Percentiles rank a stretch among this genome's conserved stretches.
phyloP scores from a whole-genome alignment of 176 grass and related monocot genomes.

The Chloris gayana region DNA sequence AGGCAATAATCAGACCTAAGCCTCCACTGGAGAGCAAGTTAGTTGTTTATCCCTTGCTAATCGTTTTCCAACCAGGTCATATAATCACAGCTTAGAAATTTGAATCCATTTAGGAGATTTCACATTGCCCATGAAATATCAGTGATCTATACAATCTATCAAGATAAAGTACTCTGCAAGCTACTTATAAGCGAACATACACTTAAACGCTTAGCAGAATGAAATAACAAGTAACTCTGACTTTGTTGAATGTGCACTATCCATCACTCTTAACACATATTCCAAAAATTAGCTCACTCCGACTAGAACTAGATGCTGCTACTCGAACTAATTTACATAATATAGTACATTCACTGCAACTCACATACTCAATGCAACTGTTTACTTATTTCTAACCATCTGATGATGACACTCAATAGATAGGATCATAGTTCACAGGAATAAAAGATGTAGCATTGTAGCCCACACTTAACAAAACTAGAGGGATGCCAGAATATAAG shows the following conservation, averaged over 20 bases:
- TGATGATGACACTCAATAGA: neutral
- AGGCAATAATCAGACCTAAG: neutral
- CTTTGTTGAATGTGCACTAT: neutral
- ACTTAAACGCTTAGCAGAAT: conserved; percentile 11
- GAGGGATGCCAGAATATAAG: neutral
- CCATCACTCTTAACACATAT: neutral
- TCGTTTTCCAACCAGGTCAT: neutral
- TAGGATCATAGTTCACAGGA: too few species aligned
- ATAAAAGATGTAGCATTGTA: neutral
- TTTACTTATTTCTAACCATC: neutral
- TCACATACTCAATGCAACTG: neutral
- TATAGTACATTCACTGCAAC: too few species aligned
- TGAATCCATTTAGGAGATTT: neutral
- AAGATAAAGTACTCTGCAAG: neutral
- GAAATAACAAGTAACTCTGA: neutral
- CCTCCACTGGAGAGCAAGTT: neutral
- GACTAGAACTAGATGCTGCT: neutral
- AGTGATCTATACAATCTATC: too few species aligned
- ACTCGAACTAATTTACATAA: neutral
- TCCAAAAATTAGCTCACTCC: neutral
- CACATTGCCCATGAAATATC: neutral
- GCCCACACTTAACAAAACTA: neutral
- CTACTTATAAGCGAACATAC: neutral
- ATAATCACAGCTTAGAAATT: neutral
- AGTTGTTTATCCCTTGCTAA: neutral